Evolutionary conservation across 768 basidiomycete species (phyloP).

Genomic region (Suillus subalutaceus): DNA sequence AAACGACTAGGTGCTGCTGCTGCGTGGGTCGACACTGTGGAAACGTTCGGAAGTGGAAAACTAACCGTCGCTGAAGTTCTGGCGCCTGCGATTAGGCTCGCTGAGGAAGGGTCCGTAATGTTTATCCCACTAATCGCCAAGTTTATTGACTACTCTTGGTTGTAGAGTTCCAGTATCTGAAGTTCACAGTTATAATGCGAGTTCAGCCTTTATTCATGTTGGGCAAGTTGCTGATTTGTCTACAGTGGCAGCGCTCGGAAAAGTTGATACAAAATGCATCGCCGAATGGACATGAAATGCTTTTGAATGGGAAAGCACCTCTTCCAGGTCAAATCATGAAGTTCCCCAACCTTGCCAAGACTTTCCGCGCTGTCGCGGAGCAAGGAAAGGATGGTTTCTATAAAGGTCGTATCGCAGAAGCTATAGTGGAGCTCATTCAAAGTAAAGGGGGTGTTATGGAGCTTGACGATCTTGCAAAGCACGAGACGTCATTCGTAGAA

Average conservation of each 20-base stretch:
- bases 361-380: slow-evolving; percentile 78
- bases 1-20: slow-evolving; percentile 76
- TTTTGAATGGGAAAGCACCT: slow-evolving; percentile 82
- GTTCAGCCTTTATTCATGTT: slow-evolving; percentile 19
- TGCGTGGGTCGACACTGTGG: slow-evolving; percentile 91
- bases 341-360: slow-evolving; percentile 80
- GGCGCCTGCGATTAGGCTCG: slow-evolving; percentile 87
- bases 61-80: slow-evolving; percentile 70
- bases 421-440: slow-evolving; percentile 84
- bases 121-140: neutral
- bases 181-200: slow-evolving; percentile 62
- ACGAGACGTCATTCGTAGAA: slow-evolving; percentile 77
- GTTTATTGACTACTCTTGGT: slow-evolving; percentile 9
- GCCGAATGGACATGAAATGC: slow-evolving; percentile 84
- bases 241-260: slow-evolving; percentile 56
- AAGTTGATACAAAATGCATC: slow-evolving; percentile 79
- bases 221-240: slow-evolving; percentile 12
- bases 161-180: slow-evolving; percentile 86
- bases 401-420: slow-evolving; percentile 86
- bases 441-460: slow-evolving; percentile 93
- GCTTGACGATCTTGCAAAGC: slow-evolving; percentile 87
- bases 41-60: slow-evolving; percentile 75
- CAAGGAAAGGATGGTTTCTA: slow-evolving; percentile 94
- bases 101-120: slow-evolving; percentile 78
- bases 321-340: slow-evolving; percentile 82